Conservation (phyloP, 108 stramenopile genomes). For the Stephanodiscus triporus region DNA sequence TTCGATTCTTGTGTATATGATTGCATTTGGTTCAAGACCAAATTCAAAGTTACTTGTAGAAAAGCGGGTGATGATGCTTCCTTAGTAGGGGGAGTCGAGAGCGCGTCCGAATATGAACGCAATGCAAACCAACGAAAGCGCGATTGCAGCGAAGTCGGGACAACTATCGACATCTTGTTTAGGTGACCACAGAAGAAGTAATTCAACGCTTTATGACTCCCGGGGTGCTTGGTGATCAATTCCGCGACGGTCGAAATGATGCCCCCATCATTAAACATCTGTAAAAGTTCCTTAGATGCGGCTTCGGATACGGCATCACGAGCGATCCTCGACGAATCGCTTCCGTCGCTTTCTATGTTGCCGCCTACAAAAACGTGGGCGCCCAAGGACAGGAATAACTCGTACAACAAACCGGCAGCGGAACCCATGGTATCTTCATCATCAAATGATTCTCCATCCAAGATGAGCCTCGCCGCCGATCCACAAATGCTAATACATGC, state of each 20-base stretch:
- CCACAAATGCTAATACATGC: constrained; percentile 41
- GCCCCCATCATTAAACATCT: constrained; percentile 10
- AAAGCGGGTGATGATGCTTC: background rate
- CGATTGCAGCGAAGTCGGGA: constrained; percentile 15
- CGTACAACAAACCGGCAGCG: constrained; percentile 16
- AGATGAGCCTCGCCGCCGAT: constrained; percentile 29
- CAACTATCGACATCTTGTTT: background rate
- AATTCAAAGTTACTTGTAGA: constrained; percentile 13
- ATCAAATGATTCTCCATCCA: constrained; percentile 12
- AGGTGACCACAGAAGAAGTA: constrained; percentile 8
- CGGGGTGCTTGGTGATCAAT: constrained; percentile 25
- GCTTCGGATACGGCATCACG: constrained; percentile 23
- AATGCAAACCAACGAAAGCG: constrained; percentile 49
- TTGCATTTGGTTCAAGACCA: constrained; percentile 38
- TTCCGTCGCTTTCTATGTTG: background rate
- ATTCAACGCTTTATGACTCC: constrained; percentile 9
- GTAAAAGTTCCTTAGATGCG: constrained; percentile 26
- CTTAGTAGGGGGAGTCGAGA: background rate
- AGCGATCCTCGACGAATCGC: background rate
- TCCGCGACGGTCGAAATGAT: constrained; percentile 5
- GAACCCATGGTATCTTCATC: constrained; percentile 12
- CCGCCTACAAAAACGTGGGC: constrained; percentile 24
- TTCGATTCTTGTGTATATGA: constrained; percentile 37
- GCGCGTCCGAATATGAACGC: constrained; percentile 29
- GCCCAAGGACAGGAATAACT: constrained; percentile 35